Evolutionary conservation across 2,329 filamentous ascomycete species (phyloP).

Genomic region (Fusarium acutatum): DNA sequence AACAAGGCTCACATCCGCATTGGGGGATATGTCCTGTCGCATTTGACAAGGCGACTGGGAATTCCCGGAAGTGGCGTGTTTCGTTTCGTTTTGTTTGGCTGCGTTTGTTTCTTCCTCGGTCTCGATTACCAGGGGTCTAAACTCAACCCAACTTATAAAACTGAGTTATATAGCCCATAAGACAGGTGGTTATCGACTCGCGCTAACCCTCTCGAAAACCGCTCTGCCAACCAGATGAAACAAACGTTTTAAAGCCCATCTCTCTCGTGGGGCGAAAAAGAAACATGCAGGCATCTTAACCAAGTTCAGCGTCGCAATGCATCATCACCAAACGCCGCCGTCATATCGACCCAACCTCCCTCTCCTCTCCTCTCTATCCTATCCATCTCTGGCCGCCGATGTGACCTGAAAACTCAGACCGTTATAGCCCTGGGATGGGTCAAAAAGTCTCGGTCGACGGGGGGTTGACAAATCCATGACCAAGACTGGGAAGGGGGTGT

Average conservation of each 20-base stretch:
- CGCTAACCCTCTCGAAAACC: conserved; percentile 29
- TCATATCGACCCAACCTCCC: conserved; percentile 28
- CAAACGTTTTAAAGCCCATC: conserved; percentile 32
- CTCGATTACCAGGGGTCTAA: conserved; percentile 19
- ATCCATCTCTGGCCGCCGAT: conserved; percentile 32
- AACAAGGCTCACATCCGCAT: conserved; percentile 14
- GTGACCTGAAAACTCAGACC: conserved; percentile 29
- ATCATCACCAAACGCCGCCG: conserved; percentile 30
- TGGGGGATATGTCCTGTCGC: conserved; percentile 25
- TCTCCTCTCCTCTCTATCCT: not conserved
- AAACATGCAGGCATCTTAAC: conserved; percentile 26
- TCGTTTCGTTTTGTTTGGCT: conserved; percentile 34
- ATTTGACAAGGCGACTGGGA: conserved; percentile 12
- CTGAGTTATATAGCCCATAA: conserved; percentile 41
- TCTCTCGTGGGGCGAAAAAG: conserved; percentile 29
- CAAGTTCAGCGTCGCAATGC: conserved; percentile 39
- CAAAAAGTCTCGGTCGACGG: conserved; percentile 16
- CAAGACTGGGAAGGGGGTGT: conserved; percentile 24
- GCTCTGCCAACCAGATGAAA: conserved; percentile 41
- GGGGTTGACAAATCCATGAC: conserved; percentile 40
- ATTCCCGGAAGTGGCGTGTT: conserved; percentile 32
- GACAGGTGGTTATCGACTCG: conserved; percentile 37
- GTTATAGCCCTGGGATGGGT: conserved; percentile 32
- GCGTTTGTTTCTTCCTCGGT: conserved; percentile 26
- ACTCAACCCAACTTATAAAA: conserved; percentile 32